A percentile compares a stretch with the other conserved stretches of the same genome.
These are phyloP conservation scores for Begonia masoniana DNA, from an alignment of 306 rosid species.

Conservation along the genomic window DNA sequence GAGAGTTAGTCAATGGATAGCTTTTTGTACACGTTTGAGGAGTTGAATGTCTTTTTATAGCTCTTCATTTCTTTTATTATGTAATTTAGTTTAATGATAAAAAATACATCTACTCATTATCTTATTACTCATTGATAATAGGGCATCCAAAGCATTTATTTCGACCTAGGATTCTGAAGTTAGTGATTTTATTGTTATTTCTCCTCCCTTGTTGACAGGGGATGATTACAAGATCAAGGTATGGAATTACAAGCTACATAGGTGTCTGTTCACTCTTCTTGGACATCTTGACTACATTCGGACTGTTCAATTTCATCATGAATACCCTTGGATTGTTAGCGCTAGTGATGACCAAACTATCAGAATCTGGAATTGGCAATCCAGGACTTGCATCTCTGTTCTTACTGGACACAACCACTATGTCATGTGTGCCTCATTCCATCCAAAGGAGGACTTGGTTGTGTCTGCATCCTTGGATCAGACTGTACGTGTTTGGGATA, in stretches of 20 bases:
- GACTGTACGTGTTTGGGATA: constrained; percentile 92
- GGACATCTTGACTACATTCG: constrained; percentile 96
- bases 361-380: constrained; percentile 92
- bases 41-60: no score
- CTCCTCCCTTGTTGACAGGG: constrained; percentile 30
- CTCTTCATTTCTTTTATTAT: no score
- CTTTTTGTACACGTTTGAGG: no score
- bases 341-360: constrained; percentile 94
- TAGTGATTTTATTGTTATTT: constrained; percentile 1
- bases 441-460: constrained; percentile 77
- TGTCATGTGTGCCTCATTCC: constrained; percentile 87
- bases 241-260: constrained; percentile 92
- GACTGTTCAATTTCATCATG: constrained; percentile 85
- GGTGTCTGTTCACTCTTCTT: constrained; percentile 81
- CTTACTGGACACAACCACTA: constrained; percentile 88
- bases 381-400: constrained; percentile 83
- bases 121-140: no score
- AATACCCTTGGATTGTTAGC: constrained; percentile 84
- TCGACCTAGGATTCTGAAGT: constrained; percentile 4
- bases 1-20: no score
- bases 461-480: constrained; percentile 89
- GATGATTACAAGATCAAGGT: constrained; percentile 96
- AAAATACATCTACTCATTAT: no score
- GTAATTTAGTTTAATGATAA: no score
- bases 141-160: background rate